Conservation (phyloP, 352 stramenopile genomes). For the Blastocystis hominis region DNA sequence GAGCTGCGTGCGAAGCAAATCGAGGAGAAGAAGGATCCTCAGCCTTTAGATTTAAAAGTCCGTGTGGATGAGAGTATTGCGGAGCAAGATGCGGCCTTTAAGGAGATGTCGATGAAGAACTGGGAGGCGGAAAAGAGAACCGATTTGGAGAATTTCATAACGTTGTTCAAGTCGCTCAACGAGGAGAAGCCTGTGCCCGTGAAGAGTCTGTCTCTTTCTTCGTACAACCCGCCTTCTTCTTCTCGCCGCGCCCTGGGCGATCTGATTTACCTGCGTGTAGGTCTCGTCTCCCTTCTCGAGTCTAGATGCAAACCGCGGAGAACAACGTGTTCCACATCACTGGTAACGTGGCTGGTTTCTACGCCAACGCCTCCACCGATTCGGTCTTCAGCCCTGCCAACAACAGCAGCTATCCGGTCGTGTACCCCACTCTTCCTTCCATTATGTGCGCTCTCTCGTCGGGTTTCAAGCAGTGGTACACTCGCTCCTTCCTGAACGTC, state of each 20-base stretch:
- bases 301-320: slow-evolving; percentile 42
- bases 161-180: not conserved
- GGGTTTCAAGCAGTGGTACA: slow-evolving; percentile 29
- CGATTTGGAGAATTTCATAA: slow-evolving; percentile 7
- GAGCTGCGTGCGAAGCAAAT: slow-evolving; percentile 10
- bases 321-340: slow-evolving; percentile 56
- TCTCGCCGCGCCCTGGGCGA: slow-evolving; percentile 33
- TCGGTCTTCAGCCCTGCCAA: slow-evolving; percentile 35
- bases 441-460: slow-evolving; percentile 43
- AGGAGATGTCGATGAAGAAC: not conserved
- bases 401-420: not conserved
- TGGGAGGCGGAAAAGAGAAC: not conserved
- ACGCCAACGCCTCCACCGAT: slow-evolving; percentile 40
- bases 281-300: not conserved
- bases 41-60: slow-evolving; percentile 27
- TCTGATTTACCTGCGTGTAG: slow-evolving; percentile 56
- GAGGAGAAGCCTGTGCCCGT: not conserved
- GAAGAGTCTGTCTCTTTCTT: not conserved
- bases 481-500: not conserved
- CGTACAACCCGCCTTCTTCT: slow-evolving; percentile 13
- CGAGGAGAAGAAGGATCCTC: slow-evolving; percentile 46
- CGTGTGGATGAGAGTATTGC: not conserved
- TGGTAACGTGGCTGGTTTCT: slow-evolving; percentile 29
- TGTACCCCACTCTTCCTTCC: slow-evolving; percentile 36
- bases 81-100: not conserved